Conservation (phyloP, 108 stramenopile species). For the Cyclotella baltica region DNA sequence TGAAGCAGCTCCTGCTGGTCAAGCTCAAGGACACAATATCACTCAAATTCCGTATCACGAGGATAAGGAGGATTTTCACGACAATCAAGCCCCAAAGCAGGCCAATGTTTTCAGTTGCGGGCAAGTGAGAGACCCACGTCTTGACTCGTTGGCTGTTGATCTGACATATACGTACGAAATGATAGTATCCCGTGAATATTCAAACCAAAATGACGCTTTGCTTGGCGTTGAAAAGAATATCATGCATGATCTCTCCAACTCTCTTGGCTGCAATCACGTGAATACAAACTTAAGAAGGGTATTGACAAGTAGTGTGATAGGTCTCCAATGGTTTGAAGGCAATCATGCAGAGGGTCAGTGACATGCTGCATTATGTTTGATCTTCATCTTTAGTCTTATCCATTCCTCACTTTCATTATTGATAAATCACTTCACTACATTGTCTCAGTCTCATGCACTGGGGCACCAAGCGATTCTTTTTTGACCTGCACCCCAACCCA, state of each 20-base stretch:
- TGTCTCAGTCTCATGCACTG: not conserved
- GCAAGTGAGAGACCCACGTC: not conserved
- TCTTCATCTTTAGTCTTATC: not conserved
- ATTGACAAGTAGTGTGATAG: not conserved
- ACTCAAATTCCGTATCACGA: not conserved
- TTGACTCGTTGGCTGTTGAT: not conserved
- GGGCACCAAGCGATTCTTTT: not conserved
- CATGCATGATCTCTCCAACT: slow-evolving; percentile 1
- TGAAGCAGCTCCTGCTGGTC: not conserved
- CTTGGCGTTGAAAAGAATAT: not conserved
- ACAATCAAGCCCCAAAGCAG: not conserved
- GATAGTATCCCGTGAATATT: not conserved
- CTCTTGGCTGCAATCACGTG: not conserved
- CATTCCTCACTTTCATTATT: not conserved
- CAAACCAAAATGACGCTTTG: not conserved
- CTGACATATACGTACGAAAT: not conserved
- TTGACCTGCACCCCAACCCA: not conserved
- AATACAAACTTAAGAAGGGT: not conserved
- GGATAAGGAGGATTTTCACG: not conserved
- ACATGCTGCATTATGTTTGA: not conserved
- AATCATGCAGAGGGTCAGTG: not conserved
- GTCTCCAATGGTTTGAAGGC: not conserved
- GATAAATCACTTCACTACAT: not conserved
- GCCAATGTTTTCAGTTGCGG: not conserved
- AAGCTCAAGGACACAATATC: not conserved